These are phyloP conservation scores for Suillus brevipes DNA, from an alignment of 768 basidiomycete genomes.

Conservation along the genomic window DNA sequence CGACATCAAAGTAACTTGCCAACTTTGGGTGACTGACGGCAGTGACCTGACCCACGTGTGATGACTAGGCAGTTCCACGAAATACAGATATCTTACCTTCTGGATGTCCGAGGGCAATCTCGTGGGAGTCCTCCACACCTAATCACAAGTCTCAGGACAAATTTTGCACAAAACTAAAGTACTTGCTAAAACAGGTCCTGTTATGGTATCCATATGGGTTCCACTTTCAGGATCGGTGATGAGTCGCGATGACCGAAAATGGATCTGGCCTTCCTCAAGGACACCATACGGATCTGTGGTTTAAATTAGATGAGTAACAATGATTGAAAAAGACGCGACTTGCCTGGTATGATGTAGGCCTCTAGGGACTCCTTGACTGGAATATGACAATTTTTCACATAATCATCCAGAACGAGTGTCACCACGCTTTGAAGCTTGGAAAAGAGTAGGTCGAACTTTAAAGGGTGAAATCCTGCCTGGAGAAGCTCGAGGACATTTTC, in stretches of 20 bases:
- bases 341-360: slow-evolving; percentile 72
- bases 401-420: slow-evolving; percentile 39
- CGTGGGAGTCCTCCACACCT: slow-evolving; percentile 64
- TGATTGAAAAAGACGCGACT: slow-evolving; percentile 1
- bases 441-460: slow-evolving; percentile 36
- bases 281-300: slow-evolving; percentile 62
- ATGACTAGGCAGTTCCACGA: neutral
- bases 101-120: slow-evolving; percentile 71
- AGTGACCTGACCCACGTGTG: slow-evolving; percentile 43
- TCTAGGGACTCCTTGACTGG: slow-evolving; percentile 52
- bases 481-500: slow-evolving; percentile 59
- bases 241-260: slow-evolving; percentile 45
- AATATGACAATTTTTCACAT: slow-evolving; percentile 59
- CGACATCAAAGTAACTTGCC: slow-evolving; percentile 54
- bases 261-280: slow-evolving; percentile 61
- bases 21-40: slow-evolving; percentile 55
- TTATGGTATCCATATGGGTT: slow-evolving; percentile 44
- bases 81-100: slow-evolving; percentile 42
- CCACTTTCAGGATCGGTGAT: slow-evolving; percentile 34
- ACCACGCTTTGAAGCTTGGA: slow-evolving; percentile 52
- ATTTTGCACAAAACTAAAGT: neutral
- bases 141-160: neutral
- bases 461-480: slow-evolving; percentile 66
- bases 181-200: slow-evolving; percentile 63
- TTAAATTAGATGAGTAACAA: slow-evolving; percentile 1